Evolutionary conservation across 371 early-diverging fungal species (phyloP).

Genomic region (Syncephalastrum monosporum): DNA sequence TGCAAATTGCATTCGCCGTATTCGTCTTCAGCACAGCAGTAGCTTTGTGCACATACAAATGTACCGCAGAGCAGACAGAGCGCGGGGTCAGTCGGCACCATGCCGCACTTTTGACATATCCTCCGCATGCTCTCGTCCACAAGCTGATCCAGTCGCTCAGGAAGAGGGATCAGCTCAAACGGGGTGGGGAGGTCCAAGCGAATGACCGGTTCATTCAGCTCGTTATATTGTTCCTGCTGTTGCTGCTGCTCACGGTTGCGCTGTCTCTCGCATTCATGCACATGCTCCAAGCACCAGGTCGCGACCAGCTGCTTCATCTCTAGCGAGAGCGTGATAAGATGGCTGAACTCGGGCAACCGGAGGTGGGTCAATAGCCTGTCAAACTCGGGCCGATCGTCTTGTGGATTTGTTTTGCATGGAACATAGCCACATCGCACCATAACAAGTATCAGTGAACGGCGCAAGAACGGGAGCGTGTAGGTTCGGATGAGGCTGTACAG

Average conservation of each 20-base stretch:
- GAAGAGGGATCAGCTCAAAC: conserved; percentile 73
- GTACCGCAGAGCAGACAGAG: conserved; percentile 91
- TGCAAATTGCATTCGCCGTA: conserved; percentile 93
- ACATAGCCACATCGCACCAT: conserved; percentile 65
- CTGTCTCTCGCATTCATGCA: conserved; percentile 31
- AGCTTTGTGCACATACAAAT: conserved; percentile 87
- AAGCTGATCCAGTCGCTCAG: conserved; percentile 75
- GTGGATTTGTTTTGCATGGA: not conserved
- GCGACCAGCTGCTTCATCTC: conserved; percentile 26
- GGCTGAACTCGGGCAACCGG: conserved; percentile 23
- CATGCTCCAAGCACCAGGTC: conserved; percentile 35
- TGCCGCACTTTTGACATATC: conserved; percentile 80
- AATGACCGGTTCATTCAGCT: conserved; percentile 6
- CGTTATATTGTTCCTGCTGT: not conserved
- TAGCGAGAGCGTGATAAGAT: conserved; percentile 20
- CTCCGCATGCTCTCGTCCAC: conserved; percentile 80
- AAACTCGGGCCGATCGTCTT: conserved; percentile 26
- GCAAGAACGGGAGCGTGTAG: conserved; percentile 72
- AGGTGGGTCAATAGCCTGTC: conserved; percentile 28
- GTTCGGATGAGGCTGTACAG: conserved; percentile 60
- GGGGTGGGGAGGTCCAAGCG: conserved; percentile 58
- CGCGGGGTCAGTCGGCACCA: conserved; percentile 85
- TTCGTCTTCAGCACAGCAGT: conserved; percentile 89
- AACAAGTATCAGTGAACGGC: conserved; percentile 67
- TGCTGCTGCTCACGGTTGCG: conserved; percentile 13